Base-by-base conservation (phyloP, 2,329 filamentous ascomycete genomes). In the Colletotrichum tanaceti region DNA sequence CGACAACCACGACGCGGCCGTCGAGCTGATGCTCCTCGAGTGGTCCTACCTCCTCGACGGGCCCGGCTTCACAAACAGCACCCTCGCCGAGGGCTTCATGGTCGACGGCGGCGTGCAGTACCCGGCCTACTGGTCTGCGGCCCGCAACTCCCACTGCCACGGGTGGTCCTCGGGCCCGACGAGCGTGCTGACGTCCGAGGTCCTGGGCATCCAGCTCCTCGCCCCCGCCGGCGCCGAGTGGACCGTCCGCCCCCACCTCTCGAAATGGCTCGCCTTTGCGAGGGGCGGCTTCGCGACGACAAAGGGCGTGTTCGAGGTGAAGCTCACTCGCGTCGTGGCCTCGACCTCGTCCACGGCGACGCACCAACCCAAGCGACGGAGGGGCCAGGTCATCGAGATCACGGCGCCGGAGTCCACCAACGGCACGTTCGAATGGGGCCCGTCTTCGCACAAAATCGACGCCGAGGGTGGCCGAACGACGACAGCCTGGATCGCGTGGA, bases 71-170 rank as follows among this genome's bases (percentile, higher is more conserved):
- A 83, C 81, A n/a, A 79, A 80, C 70, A 77, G 73, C 39, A 82
- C 81, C 4, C 78, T 82, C 28, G 77, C 80, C 20, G 81, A 83
- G 71, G 81, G 81, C 3, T 82, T 80, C 68, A 72, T 75, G 10
- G 74, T 77, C 7, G 77, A 81, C 68, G 81, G 80, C 43, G 59
- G 76, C 66, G 64, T 76, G 43, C 74, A 77, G 60, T 79, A 79
- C 70, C 76, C 76, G 4, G 75, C 76, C 2, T 79, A 79, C 63
- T 70, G 70, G 18, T 73, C 70, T 10, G 62, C 74, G 11, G 74
- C 74, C 22, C 72, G 77, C 35, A 77, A 77, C 57, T 77, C 74
- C 46, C 79, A 79, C 54, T 78, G 79, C 4, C 79, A 80, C 67
- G 78, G 79, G 11, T 80, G 79, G 78, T 70, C 75, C 4, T 73